Conservation (phyloP, 2,329 filamentous ascomycete genomes). For the Neoascochyta sp. region DNA sequence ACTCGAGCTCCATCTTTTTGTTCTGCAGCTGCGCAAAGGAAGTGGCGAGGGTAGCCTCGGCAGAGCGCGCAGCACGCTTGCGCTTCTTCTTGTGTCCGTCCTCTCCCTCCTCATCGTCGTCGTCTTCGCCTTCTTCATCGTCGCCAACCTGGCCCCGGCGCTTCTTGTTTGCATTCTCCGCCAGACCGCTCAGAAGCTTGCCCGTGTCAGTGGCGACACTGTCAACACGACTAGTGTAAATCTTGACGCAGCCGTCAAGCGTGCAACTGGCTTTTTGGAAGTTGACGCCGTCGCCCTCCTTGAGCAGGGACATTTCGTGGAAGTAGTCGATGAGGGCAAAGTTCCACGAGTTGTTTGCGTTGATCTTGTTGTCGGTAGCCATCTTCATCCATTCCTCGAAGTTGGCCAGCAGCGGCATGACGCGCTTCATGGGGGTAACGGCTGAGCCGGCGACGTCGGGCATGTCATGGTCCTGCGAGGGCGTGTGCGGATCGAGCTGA, state of each 20-base stretch:
- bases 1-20: conserved; percentile 97
- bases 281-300: conserved; percentile 95
- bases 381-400: conserved; percentile 99
- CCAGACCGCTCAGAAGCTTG: conserved; percentile 87
- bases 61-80: conserved; percentile 78
- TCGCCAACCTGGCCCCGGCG: conserved; percentile 36
- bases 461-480: conserved; percentile 48
- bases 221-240: conserved; percentile 97
- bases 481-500: conserved; percentile 50
- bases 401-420: conserved; percentile 84
- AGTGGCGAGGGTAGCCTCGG: conserved; percentile 87
- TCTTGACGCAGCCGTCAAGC: conserved; percentile 96
- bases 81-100: conserved; percentile 60
- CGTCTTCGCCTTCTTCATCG: conserved; percentile 52
- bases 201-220: conserved; percentile 97
- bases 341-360: conserved; percentile 97
- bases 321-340: conserved; percentile 99
- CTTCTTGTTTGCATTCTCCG: conserved; percentile 71
- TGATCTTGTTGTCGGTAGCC: conserved; percentile 97
- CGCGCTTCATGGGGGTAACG: conserved; percentile 92
- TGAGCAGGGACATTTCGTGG: conserved; percentile 95
- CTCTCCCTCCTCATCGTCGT: conserved; percentile 62
- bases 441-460: conserved; percentile 63
- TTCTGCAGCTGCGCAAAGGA: conserved; percentile 85
- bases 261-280: conserved; percentile 99